phyloP scores from a whole-genome alignment of 441 rosid species.

The Pelargonium citronellum region DNA sequence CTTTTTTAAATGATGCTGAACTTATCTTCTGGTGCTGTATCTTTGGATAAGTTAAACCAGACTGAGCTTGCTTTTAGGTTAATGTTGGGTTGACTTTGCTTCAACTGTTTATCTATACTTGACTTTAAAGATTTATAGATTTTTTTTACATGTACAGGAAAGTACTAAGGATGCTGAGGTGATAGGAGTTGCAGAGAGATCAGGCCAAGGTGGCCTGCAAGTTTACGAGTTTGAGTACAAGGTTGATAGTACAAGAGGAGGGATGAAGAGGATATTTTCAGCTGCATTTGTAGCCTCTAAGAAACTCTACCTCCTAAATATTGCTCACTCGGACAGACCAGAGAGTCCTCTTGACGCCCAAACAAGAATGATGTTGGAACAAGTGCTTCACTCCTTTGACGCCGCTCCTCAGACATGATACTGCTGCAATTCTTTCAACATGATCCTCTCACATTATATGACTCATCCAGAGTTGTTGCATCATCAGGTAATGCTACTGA shows the following conservation, averaged over 20 bases:
- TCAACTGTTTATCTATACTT: no score
- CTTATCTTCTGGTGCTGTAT: no score
- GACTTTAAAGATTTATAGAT: no score
- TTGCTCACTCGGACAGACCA: constrained; percentile 59
- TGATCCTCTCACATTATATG: background rate
- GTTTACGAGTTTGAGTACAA: constrained; percentile 74
- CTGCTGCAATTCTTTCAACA: background rate
- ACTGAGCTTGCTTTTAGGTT: no score
- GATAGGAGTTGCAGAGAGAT: constrained; percentile 55
- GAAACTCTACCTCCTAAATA: constrained; percentile 67
- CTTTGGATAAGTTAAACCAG: no score
- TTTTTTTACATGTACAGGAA: constrained; percentile 39
- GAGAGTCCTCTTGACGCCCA: constrained; percentile 55
- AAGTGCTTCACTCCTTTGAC: constrained; percentile 81
- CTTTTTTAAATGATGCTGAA: background rate
- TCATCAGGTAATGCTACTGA: background rate
- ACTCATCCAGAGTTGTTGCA: background rate
- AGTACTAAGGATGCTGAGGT: constrained; percentile 68
- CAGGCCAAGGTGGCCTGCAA: constrained; percentile 45
- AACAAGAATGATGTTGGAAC: constrained; percentile 52
- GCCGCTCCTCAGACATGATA: constrained; percentile 26
- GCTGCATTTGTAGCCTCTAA: constrained; percentile 69
- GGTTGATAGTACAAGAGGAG: constrained; percentile 75
- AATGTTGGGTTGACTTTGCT: no score
- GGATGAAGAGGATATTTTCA: constrained; percentile 67